Conservation (phyloP, 139 green algal species). For the Closterium sp. region DNA sequence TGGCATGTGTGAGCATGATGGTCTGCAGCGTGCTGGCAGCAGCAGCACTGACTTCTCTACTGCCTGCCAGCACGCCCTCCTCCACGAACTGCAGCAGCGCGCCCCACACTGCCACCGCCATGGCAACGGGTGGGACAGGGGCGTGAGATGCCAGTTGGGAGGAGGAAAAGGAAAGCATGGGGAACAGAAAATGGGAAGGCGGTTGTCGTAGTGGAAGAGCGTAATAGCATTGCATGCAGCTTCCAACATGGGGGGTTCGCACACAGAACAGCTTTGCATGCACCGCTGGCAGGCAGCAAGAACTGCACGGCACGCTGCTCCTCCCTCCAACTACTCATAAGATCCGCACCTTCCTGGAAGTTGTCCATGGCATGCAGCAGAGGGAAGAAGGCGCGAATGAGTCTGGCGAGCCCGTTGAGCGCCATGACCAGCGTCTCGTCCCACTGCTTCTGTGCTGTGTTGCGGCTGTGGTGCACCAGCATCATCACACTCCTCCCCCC, state of each 20-base stretch:
- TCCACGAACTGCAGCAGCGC: slow-evolving; percentile 75
- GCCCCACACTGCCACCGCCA: slow-evolving; percentile 61
- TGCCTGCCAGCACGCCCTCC: slow-evolving; percentile 61
- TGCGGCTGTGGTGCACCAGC: slow-evolving; percentile 91
- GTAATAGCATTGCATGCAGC: neutral
- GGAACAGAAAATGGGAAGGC: neutral
- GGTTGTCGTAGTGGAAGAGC: neutral
- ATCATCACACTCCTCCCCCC: slow-evolving; percentile 70
- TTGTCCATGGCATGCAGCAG: slow-evolving; percentile 64
- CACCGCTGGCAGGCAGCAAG: no score
- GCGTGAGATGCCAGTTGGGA: neutral
- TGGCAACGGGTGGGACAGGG: neutral
- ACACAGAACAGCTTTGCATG: neutral
- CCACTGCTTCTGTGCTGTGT: slow-evolving; percentile 94
- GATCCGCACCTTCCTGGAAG: slow-evolving; percentile 46
- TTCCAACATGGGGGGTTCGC: neutral
- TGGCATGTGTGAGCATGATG: slow-evolving; percentile 54
- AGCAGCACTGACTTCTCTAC: slow-evolving; percentile 69
- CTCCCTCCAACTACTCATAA: neutral
- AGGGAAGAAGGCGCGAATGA: slow-evolving; percentile 75
- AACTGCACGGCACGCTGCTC: neutral
- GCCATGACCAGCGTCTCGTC: slow-evolving; percentile 88
- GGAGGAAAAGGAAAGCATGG: neutral
- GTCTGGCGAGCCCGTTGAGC: slow-evolving; percentile 72
- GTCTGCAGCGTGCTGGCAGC: slow-evolving; percentile 61